These are phyloP conservation scores for Erythrobasidium hasegawianum DNA, from an alignment of 1,284 basidiomycete genomes.

Conservation along the genomic window DNA sequence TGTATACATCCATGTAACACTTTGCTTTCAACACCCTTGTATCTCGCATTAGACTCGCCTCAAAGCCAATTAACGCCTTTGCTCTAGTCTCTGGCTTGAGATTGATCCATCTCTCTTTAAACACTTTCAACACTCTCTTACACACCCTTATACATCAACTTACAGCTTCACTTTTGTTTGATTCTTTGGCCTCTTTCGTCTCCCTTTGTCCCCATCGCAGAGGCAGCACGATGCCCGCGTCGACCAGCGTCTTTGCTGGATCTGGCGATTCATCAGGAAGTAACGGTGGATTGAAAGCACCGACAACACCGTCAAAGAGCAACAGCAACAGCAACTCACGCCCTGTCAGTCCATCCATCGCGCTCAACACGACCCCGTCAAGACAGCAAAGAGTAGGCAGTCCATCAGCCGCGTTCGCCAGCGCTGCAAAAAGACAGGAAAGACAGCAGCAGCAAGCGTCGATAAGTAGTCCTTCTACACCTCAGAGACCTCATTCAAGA, in stretches of 20 bases:
- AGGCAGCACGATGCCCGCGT: neutral
- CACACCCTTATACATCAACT: no score
- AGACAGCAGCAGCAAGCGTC: slow-evolving; percentile 2
- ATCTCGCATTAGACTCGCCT: no score
- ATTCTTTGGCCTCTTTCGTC: no score
- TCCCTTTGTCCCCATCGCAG: no score
- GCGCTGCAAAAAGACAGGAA: neutral
- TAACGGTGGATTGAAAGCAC: neutral
- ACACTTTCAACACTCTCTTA: no score
- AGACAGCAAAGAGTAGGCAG: slow-evolving; percentile 2
- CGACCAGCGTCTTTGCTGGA: slow-evolving; percentile 5
- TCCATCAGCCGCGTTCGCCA: neutral
- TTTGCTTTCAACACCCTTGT: no score
- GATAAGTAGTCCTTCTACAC: neutral
- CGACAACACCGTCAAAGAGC: neutral
- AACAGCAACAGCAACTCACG: slow-evolving; percentile 5
- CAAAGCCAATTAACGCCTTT: no score
- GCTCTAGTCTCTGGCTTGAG: no score
- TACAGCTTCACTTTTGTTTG: no score
- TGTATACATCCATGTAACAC: no score
- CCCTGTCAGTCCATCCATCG: slow-evolving; percentile 8
- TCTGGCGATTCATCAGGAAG: neutral
- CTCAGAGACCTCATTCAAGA: neutral
- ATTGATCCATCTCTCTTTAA: no score
- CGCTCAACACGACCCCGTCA: neutral